These are phyloP conservation scores for Acer negundo DNA, from an alignment of 345 rosid genomes.

Conservation along the genomic window DNA sequence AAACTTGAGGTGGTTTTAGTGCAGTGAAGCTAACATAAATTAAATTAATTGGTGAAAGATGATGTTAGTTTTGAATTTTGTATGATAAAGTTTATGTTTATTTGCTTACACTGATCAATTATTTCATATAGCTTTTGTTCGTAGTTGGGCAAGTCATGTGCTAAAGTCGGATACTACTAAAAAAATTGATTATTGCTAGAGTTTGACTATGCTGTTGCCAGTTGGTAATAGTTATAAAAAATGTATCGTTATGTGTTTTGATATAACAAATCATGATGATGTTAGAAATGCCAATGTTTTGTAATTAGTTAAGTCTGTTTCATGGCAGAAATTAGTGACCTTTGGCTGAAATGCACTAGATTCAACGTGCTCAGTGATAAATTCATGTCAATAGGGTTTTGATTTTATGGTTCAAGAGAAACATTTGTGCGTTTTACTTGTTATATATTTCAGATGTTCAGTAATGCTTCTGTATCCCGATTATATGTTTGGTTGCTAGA, in stretches of 20 bases:
- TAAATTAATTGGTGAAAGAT: background rate
- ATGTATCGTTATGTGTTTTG: background rate
- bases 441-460: background rate
- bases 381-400: background rate
- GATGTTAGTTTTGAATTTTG: background rate
- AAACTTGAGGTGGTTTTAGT: background rate
- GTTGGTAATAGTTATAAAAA: background rate
- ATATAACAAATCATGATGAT: background rate
- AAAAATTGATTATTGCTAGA: background rate
- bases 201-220: background rate
- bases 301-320: conserved; percentile 1
- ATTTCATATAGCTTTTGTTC: background rate
- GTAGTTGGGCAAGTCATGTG: background rate
- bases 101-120: background rate
- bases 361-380: background rate
- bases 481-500: background rate
- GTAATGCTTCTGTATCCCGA: background rate
- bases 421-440: background rate
- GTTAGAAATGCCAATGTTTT: background rate
- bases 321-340: background rate
- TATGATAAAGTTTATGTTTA: background rate
- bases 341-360: background rate
- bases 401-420: background rate
- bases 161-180: background rate
- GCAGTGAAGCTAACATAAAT: background rate